A percentile compares a stretch with the other conserved stretches of the same genome.
phyloP scores from a whole-genome alignment of 345 rosid genomes.

The Salix viminalis region DNA sequence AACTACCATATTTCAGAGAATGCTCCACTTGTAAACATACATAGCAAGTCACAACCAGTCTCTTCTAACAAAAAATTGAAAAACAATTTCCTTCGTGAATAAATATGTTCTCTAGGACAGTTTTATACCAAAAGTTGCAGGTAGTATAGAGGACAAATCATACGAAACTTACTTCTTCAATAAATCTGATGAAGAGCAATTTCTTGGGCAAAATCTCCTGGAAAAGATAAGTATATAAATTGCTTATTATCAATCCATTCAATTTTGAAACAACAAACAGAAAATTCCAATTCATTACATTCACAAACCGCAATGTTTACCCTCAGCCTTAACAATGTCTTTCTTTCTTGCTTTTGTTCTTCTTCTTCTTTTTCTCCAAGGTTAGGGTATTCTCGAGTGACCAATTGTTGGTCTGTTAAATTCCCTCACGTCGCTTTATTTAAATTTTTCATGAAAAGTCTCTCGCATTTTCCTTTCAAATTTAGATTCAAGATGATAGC shows the following conservation, averaged over 20 bases:
- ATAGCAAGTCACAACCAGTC: neutral
- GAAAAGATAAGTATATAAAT: constrained; percentile 8
- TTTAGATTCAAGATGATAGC: too few species aligned
- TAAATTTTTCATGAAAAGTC: too few species aligned
- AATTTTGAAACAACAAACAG: neutral
- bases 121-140: neutral
- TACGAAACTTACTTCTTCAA: constrained; percentile 65
- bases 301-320: neutral
- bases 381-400: too few species aligned
- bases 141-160: neutral
- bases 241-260: constrained; percentile 4
- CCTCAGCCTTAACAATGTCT: neutral
- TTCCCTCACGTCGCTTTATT: too few species aligned
- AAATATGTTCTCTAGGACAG: neutral
- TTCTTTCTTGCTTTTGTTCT: neutral
- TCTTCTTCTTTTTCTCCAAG: too few species aligned
- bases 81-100: neutral
- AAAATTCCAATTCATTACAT: neutral
- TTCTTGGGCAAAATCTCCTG: constrained; percentile 87
- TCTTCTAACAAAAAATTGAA: neutral
- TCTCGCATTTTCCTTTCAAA: too few species aligned
- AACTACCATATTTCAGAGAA: neutral
- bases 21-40: neutral
- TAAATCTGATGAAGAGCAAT: constrained; percentile 79
- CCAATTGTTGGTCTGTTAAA: too few species aligned